Base-by-base conservation (phyloP, 768 basidiomycete species). In the Pisolithus microcarpus region DNA sequence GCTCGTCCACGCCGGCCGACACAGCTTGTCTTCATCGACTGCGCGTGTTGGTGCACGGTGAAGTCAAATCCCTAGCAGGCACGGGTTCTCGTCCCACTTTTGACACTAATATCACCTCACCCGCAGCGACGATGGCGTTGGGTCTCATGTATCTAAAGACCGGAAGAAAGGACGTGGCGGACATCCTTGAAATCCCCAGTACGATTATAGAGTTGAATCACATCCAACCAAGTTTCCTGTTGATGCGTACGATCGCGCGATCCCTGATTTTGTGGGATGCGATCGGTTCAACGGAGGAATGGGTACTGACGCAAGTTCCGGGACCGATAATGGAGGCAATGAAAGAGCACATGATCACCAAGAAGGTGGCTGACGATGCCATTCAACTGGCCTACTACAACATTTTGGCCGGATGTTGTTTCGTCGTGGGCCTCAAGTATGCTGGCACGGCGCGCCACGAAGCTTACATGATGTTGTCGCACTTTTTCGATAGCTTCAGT, bases 131-230 rank as follows among this genome's bases (percentile, higher is more conserved):
- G 2, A 79, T 95, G 18, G 93, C 91, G 1, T 69, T 99, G 15
- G 93, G 88, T 1, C 66, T 99, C 21, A 96, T 96, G 91, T 98
- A 91, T 66, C 73, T 99, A 45, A 80, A 82, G 52, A 93, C 91
- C 0, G 82, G 82, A 39, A 79, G 91, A 30, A 75, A 77, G 55
- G 95, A 97, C 55, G 80, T 98, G 7, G 91, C 92, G 0, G 87
- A 90, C 51, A 81, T 91, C 37, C 71, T 98, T 19, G 78, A 79
- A 8, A 80, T 97, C 24, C 95, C 96, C 1, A 81, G 86, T 55
- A 89, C 91, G 0, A 72, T 85, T 4, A 72, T 88, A 23, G 81
- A 82, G 4, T 73, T 98, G 50, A 88, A 95, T 61, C 81, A 82
- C 40, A 80, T 97, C 37, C 91, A 93, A 50, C 92, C 93, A 4